Base-by-base conservation (phyloP, 2,329 filamentous ascomycete species). In the Neodidymelliopsis sp. region DNA sequence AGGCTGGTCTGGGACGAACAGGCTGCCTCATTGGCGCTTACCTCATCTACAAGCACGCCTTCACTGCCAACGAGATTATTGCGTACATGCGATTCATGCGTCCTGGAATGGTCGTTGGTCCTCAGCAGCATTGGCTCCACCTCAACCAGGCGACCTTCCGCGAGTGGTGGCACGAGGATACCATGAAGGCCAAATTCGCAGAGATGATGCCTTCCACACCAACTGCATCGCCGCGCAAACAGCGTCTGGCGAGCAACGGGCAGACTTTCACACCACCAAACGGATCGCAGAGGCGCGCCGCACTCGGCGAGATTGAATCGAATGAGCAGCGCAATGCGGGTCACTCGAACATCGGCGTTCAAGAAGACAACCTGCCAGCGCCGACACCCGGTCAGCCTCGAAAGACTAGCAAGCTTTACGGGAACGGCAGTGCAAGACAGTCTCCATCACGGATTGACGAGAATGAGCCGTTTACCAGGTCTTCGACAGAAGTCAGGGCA, bases 81-180 rank as follows among this genome's bases (percentile, higher is more conserved):
- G 89, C 92, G 3, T 99, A 92, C 74, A 97, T 99, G 93, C 87
- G 93, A 53, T 99, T 99, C 77, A 97, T 97, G 93, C 84, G 93
- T 49, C 94, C 94, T 0, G 94, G 94, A 42, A 99, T 99, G 94
- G 94, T 99, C 6, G 94, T 99, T 42, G 94, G 94, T 0, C 94
- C 94, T 28, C 94, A 99, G 71, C 94, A 99, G 76, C 94, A 99
- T 76, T 99, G 94, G 94, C 83, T 99, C 44, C 94, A 99, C 71
- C 83, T 99, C 55, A 97, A 99, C 77, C 94, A 99, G 75, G 89
- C 89, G 25, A 87, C 89, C 25, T 99, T 99, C 85, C 85, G 94
- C n/a, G 91, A 97, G 75, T 99, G 94, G 94, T 97, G 92, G 90
- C 82, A 84, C 57, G 86, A 89, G 67, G 87, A 90, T 68, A 81